phyloP scores from a whole-genome alignment of 441 rosid species.

The Corymbia citriodora region DNA sequence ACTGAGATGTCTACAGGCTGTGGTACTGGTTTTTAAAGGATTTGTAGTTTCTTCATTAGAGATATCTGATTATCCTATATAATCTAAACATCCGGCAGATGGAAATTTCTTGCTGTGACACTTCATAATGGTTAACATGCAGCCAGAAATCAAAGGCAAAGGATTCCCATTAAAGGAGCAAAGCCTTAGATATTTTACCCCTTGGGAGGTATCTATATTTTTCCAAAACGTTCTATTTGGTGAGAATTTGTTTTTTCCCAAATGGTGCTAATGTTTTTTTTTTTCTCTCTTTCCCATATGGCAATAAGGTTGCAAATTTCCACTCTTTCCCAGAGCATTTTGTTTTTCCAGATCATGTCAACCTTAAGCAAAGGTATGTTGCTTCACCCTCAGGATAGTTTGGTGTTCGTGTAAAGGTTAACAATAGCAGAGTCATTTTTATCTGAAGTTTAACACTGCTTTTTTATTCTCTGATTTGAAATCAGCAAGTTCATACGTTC shows the following conservation, averaged over 20 bases:
- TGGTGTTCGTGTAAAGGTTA: background rate
- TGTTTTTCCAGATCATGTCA: conserved; percentile 55
- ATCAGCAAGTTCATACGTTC: background rate
- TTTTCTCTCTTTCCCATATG: background rate
- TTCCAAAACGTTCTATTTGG: background rate
- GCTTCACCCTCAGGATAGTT: background rate
- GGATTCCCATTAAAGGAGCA: conserved; percentile 57
- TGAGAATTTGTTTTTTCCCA: background rate
- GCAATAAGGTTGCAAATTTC: conserved; percentile 72
- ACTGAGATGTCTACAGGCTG: background rate
- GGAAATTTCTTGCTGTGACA: background rate
- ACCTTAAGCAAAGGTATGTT: conserved; percentile 73
- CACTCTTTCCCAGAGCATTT: conserved; percentile 88
- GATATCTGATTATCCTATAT: background rate
- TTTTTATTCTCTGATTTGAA: background rate
- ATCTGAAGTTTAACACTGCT: background rate
- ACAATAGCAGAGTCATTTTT: background rate
- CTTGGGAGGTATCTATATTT: conserved; percentile 56
- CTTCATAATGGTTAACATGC: conserved; percentile 18
- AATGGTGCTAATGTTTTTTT: background rate
- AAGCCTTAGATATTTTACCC: conserved; percentile 85
- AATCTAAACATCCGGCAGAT: background rate
- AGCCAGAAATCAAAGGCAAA: conserved; percentile 61
- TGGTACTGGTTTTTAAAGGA: background rate
- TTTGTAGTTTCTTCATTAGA: background rate